A percentile compares a stretch with the other conserved stretches of the same genome.
Evolutionary conservation across 2,329 filamentous ascomycete genomes (phyloP).

Genomic region (Claviceps sp.): DNA sequence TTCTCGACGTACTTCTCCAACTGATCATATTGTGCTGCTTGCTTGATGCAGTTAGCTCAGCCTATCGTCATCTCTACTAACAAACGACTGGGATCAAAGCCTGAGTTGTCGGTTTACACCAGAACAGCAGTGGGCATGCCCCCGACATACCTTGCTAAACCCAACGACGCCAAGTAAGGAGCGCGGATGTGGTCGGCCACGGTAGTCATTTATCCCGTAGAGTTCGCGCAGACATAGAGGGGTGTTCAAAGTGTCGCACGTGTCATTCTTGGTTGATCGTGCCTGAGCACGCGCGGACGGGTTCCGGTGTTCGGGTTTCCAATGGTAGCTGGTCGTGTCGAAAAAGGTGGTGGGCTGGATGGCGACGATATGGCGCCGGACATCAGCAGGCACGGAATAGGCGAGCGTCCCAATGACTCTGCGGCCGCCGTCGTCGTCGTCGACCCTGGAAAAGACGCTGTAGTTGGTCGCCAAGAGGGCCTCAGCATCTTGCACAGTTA

Average conservation of each 20-base stretch:
- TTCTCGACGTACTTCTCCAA: conserved; percentile 40
- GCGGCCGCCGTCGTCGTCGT: conserved; percentile 22
- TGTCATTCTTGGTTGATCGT: conserved; percentile 6
- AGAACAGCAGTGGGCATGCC: too few species aligned
- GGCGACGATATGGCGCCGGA: conserved; percentile 23
- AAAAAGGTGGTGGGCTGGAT: conserved; percentile 34
- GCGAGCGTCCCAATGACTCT: conserved; percentile 25
- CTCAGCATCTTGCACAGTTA: conserved; percentile 27
- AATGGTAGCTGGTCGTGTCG: not conserved
- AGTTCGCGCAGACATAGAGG: conserved; percentile 30
- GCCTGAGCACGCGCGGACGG: not conserved
- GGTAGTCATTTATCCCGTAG: conserved; percentile 30
- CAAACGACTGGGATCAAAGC: too few species aligned
- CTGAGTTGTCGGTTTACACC: too few species aligned
- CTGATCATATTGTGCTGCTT: conserved; percentile 40
- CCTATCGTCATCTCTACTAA: not conserved
- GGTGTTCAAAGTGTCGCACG: conserved; percentile 26
- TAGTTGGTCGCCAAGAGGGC: conserved; percentile 34
- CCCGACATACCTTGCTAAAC: conserved; percentile 23
- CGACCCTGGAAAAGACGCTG: conserved; percentile 17
- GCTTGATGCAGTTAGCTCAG: conserved; percentile 13
- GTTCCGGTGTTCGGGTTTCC: not conserved
- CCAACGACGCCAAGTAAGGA: conserved; percentile 50
- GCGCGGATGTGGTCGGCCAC: conserved; percentile 42
- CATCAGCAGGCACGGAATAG: conserved; percentile 24